These are phyloP conservation scores for Leishmania arabica DNA, from an alignment of 208 protist genomes.

Conservation along the genomic window DNA sequence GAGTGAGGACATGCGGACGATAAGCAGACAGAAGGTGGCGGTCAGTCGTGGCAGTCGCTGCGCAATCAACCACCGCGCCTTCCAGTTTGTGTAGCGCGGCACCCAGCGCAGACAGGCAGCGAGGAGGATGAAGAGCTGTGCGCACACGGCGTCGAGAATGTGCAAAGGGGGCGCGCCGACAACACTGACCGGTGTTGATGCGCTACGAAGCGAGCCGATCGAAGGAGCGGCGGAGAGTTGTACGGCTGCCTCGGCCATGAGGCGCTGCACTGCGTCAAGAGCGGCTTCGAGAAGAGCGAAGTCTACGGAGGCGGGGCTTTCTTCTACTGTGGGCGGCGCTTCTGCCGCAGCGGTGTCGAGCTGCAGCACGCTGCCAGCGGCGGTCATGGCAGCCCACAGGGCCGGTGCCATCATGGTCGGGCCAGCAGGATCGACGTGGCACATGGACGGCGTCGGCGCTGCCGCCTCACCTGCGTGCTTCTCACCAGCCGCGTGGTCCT, in stretches of 20 bases:
- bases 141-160: slow-evolving; percentile 6
- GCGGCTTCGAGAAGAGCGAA: slow-evolving; percentile 57
- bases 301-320: slow-evolving; percentile 54
- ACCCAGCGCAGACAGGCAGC: slow-evolving; percentile 46
- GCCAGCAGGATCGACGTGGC: slow-evolving; percentile 5
- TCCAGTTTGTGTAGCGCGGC: slow-evolving; percentile 55
- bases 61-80: slow-evolving; percentile 63
- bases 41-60: slow-evolving; percentile 52
- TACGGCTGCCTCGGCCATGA: slow-evolving; percentile 46
- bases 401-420: not conserved
- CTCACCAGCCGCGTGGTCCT: not conserved
- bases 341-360: slow-evolving; percentile 10
- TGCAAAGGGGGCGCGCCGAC: not conserved
- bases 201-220: not conserved
- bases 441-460: not conserved
- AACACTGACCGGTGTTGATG: not conserved
- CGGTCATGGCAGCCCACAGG: slow-evolving; percentile 29
- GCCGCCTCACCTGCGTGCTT: slow-evolving; percentile 1
- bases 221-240: slow-evolving; percentile 10
- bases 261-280: slow-evolving; percentile 50
- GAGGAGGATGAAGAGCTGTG: slow-evolving; percentile 43
- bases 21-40: slow-evolving; percentile 38
- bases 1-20: slow-evolving; percentile 31
- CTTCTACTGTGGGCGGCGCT: slow-evolving; percentile 13
- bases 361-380: slow-evolving; percentile 12